These are phyloP conservation scores for Prunus mongolica DNA, from an alignment of 306 rosid species.

Conservation along the genomic window DNA sequence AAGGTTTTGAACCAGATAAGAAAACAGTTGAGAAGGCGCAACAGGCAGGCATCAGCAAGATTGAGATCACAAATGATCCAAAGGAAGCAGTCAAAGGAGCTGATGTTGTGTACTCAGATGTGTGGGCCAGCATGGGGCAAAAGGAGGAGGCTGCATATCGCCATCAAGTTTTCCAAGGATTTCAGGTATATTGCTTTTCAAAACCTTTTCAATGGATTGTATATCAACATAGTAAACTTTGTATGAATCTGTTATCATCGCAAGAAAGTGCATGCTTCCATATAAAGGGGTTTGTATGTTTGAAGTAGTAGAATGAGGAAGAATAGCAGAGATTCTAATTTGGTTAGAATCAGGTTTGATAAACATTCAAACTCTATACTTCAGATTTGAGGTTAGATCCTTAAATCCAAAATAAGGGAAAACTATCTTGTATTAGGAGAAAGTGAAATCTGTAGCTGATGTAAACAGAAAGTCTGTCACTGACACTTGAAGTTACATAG, in stretches of 20 bases:
- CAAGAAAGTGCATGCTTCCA: background rate
- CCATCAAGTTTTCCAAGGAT: constrained; percentile 67
- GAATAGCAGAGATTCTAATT: background rate
- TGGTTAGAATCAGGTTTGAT: background rate
- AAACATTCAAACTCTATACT: too few species aligned
- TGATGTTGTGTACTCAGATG: constrained; percentile 88
- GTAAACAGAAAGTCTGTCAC: background rate
- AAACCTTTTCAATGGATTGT: background rate
- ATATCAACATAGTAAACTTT: background rate
- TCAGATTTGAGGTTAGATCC: too few species aligned
- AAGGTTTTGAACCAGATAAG: constrained; percentile 90
- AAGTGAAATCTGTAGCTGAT: background rate
- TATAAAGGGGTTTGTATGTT: background rate
- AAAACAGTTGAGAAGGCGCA: constrained; percentile 76
- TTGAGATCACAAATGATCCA: constrained; percentile 84
- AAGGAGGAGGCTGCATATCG: constrained; percentile 93
- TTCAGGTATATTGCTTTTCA: constrained; percentile 56
- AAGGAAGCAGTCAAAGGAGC: constrained; percentile 92
- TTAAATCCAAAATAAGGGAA: too few species aligned
- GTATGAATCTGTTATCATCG: background rate
- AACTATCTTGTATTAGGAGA: too few species aligned
- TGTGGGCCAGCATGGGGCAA: constrained; percentile 99
- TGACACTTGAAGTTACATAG: too few species aligned
- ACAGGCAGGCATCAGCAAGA: constrained; percentile 84
- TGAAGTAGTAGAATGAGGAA: background rate